These are phyloP conservation scores for Emericellopsis atlantica DNA, from an alignment of 2,329 filamentous ascomycete species.

Conservation along the genomic window DNA sequence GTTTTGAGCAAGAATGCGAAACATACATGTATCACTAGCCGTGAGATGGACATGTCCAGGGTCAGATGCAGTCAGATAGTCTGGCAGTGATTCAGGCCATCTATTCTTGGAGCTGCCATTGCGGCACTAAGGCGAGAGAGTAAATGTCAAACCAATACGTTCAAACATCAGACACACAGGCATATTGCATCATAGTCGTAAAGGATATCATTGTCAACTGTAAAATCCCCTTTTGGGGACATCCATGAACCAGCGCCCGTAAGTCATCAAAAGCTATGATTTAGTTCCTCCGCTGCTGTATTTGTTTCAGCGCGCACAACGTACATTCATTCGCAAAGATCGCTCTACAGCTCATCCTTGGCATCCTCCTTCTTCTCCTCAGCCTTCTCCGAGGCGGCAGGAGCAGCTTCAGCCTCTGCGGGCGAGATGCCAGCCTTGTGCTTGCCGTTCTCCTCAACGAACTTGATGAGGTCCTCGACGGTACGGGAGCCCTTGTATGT, in stretches of 20 bases:
- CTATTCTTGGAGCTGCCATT: too few species aligned
- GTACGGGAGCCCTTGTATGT: slow-evolving; percentile 83
- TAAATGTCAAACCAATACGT: not conserved
- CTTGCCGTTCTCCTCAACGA: slow-evolving; percentile 92
- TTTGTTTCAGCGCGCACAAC: slow-evolving; percentile 9
- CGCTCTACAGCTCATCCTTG: slow-evolving; percentile 63
- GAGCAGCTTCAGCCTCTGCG: slow-evolving; percentile 39
- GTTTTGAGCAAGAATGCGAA: too few species aligned
- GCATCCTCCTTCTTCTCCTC: slow-evolving; percentile 25
- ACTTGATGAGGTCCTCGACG: slow-evolving; percentile 80
- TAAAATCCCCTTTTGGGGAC: not conserved
- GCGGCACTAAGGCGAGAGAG: too few species aligned
- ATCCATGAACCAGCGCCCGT: slow-evolving; percentile 16
- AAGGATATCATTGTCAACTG: slow-evolving; percentile 1
- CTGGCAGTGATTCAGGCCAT: too few species aligned
- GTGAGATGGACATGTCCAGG: too few species aligned
- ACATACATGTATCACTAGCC: too few species aligned
- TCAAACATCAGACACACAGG: not conserved
- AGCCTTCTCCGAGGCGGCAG: slow-evolving; percentile 38
- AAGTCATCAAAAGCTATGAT: slow-evolving; percentile 12
- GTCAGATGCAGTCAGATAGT: too few species aligned
- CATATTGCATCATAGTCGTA: not conserved
- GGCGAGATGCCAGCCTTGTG: slow-evolving; percentile 60
- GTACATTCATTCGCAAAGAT: slow-evolving; percentile 9
- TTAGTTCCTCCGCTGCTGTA: slow-evolving; percentile 7